Conservation (phyloP, 2,329 filamentous ascomycete genomes). For the Colletotrichum siamense region DNA sequence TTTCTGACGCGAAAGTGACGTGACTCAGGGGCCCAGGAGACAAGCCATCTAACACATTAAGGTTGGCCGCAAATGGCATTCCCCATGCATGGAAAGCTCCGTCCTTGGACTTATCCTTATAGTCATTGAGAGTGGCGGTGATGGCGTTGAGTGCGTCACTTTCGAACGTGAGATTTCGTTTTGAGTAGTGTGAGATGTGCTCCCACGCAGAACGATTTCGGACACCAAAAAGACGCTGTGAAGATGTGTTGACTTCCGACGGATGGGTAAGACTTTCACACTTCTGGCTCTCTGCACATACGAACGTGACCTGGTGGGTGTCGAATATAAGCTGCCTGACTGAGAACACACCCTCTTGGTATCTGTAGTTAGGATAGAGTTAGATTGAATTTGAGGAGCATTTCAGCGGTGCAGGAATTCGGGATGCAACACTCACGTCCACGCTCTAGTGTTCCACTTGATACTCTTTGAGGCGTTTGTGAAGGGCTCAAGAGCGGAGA, state of each 20-base stretch:
- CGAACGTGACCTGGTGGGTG: background rate
- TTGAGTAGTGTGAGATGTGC: background rate
- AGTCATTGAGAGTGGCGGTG: background rate
- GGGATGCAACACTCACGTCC: background rate
- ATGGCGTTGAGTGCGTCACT: background rate
- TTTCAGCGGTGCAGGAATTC: background rate
- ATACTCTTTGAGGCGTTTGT: rapidly evolving
- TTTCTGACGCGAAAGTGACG: background rate
- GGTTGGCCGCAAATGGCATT: background rate
- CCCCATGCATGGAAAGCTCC: background rate
- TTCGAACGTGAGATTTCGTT: background rate
- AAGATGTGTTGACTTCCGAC: background rate
- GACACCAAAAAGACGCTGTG: background rate
- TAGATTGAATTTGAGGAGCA: rapidly evolving
- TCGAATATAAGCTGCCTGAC: background rate
- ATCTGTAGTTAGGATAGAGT: background rate
- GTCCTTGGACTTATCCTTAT: background rate
- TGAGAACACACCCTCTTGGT: background rate
- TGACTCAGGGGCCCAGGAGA: background rate
- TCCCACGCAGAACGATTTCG: background rate
- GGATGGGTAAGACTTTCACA: background rate
- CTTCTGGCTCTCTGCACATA: background rate
- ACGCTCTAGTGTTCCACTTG: background rate
- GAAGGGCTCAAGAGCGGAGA: background rate
- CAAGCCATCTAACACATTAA: background rate